phyloP scores from a whole-genome alignment of 2,329 filamentous ascomycete genomes.

The Neocucurbitaria cava region DNA sequence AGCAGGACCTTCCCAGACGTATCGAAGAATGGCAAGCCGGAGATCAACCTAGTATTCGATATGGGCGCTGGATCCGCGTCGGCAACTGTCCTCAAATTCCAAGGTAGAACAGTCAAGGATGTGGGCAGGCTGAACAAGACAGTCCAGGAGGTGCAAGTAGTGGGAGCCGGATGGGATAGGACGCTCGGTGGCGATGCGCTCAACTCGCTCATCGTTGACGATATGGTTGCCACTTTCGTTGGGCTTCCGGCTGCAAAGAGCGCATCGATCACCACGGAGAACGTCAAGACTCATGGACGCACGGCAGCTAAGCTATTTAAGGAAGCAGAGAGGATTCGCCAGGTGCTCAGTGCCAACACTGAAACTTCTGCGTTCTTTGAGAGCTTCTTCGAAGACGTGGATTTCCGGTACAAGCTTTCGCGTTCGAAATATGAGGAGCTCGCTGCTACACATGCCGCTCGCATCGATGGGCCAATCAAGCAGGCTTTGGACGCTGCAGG shows the following conservation, averaged over 20 bases:
- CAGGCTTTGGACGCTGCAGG: constrained; percentile 77
- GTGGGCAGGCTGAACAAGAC: constrained; percentile 95
- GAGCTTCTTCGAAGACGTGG: constrained; percentile 86
- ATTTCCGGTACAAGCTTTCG: constrained; percentile 89
- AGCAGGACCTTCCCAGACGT: constrained; percentile 86
- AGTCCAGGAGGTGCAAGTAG: constrained; percentile 88
- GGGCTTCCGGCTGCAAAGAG: constrained; percentile 70
- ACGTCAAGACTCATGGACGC: constrained; percentile 77
- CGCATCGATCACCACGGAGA: constrained; percentile 65
- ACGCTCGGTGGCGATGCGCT: constrained; percentile 88
- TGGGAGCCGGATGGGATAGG: constrained; percentile 87
- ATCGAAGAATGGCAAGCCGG: constrained; percentile 82
- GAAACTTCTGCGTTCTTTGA: constrained; percentile 84
- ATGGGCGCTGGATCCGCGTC: constrained; percentile 97
- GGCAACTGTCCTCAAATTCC: constrained; percentile 87
- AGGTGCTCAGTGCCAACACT: constrained; percentile 91
- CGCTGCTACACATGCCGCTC: constrained; percentile 69
- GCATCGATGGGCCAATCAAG: constrained; percentile 73
- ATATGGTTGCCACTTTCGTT: constrained; percentile 84
- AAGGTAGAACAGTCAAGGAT: constrained; percentile 88
- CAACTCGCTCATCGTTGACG: constrained; percentile 85
- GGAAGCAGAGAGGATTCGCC: constrained; percentile 84
- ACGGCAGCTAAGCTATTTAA: constrained; percentile 91
- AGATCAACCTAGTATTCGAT: constrained; percentile 93
- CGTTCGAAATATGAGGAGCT: constrained; percentile 83